Evolutionary conservation across 208 protist genomes (phyloP).

Genomic region (Trypanosoma lewisi): DNA sequence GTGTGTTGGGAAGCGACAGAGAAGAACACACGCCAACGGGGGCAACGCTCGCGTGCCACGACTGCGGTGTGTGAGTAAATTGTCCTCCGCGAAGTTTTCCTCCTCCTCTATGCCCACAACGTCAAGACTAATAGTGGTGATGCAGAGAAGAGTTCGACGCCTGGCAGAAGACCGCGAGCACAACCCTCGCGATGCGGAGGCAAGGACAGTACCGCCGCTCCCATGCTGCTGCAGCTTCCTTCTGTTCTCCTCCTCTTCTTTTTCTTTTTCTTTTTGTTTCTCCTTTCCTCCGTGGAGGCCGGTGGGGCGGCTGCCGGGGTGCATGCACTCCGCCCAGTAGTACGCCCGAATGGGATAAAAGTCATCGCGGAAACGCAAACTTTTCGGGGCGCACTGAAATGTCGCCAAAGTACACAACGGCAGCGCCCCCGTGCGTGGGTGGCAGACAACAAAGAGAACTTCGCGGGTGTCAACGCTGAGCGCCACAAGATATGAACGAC

Average conservation of each 20-base stretch:
- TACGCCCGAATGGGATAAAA: constrained; percentile 52
- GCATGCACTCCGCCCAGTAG: constrained; percentile 43
- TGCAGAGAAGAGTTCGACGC: constrained; percentile 32
- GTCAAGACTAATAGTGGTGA: constrained; percentile 54
- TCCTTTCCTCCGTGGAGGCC: too few species aligned
- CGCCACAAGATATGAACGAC: constrained; percentile 29
- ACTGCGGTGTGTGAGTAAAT: background rate
- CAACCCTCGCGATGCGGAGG: background rate
- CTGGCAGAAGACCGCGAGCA: background rate
- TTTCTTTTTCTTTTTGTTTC: too few species aligned
- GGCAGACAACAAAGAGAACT: constrained; percentile 30
- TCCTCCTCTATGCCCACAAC: constrained; percentile 27
- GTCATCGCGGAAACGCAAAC: constrained; percentile 53
- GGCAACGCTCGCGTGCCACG: background rate
- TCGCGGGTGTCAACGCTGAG: constrained; percentile 27
- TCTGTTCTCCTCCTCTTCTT: background rate
- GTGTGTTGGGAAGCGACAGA: constrained; percentile 48
- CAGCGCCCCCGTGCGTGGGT: background rate
- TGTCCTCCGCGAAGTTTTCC: background rate
- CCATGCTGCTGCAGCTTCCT: background rate
- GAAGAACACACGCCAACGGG: constrained; percentile 11
- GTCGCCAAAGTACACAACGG: constrained; percentile 14
- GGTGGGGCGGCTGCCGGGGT: too few species aligned
- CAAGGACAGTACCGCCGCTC: background rate
- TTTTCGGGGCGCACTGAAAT: constrained; percentile 43